Evolutionary conservation across 371 early-diverging fungal genomes (phyloP), one percentile per base, ranked within the genome.

Genomic region (Rhizopus stolonifer): DNA sequence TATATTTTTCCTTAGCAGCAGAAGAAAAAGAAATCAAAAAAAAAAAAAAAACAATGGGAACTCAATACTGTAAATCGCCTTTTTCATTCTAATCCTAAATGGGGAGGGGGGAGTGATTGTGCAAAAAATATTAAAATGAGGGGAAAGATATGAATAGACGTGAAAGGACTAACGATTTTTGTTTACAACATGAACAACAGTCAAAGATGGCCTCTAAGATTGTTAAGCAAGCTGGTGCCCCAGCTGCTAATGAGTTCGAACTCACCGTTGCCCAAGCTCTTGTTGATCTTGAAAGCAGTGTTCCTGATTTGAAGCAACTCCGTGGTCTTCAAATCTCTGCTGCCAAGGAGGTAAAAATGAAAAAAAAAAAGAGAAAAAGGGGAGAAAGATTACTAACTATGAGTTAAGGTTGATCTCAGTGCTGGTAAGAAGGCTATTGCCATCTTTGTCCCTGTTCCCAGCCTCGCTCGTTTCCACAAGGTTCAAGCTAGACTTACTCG

Each of bases 361-460:
- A 13, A 17, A 14, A 43, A 15, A 58, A 18, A 24, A 18, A 33
- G 11, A n/a, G n/a, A n/a, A n/a, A n/a, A n/a, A n/a, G n/a, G n/a
- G n/a, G n/a, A n/a, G n/a, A n/a, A n/a, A n/a, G n/a, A n/a, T n/a
- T n/a, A n/a, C n/a, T n/a, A n/a, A n/a, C n/a, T n/a, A n/a, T n/a
- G 29, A 6, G 29, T 9, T 26, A 65, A 91, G 92, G 67, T 93
- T 66, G 94, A 95, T 60, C 80, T 94, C 63, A n/a, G n/a, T n/a
- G n/a, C n/a, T n/a, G n/a, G n/a, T n/a, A n/a, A n/a, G n/a, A n/a
- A n/a, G n/a, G n/a, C 96, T 56, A 83, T 98, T 66, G 89, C 93
- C 67, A 82, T 98, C 81, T 96, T 94, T 71, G 95, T 98, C 46
- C 97, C 98, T 58, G 94, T 96, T 52, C 96, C 97, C 51, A 77